Evolutionary conservation across 345 rosid genomes (phyloP), one percentile per base, ranked within the genome.

Genomic region (Erodium maritimum): DNA sequence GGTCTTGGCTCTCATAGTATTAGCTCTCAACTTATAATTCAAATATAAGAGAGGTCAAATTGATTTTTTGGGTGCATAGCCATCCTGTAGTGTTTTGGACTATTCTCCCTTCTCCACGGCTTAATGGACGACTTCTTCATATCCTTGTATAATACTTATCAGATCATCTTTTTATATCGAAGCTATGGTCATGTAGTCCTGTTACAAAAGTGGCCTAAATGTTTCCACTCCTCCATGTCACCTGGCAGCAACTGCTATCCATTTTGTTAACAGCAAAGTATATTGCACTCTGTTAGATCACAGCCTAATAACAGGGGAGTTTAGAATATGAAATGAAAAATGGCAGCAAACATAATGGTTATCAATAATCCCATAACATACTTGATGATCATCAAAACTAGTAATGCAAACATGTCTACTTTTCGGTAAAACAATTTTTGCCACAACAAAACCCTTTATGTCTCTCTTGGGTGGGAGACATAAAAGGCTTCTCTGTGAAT

Each of bases 171-270:
- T 81, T 46, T 78, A 88, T 2, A 80, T 76, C 65, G 87, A 85
- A 60, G 80, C 87, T 67, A 84, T 73, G 21, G 86, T 85, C 87
- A 82, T 79, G 81, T 81, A 85, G 37, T 85, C 46, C 37, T 79
- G 80, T 6, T 51, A 85, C 46, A 42, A 80, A 29, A 11, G 8
- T 0, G 1, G 37, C 37, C 2, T 29, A 29, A 29, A 29, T 29
- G 4, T 79, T 81, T 83, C 88, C 81, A 81, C 81, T 21, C 88
- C 93, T 54, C 96, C 90, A n/a, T n/a, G n/a, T n/a, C n/a, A n/a
- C 72, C 80, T 80, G 51, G 88, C 88, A 77, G 90, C 93, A 66
- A 85, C 83, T 51, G 81, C 94, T 85, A 65, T 42, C 59, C 66
- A 56, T 57, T 53, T 63, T 37, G 37, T 55, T 66, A 16, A 25